Conservation (phyloP, 495 filamentous ascomycete genomes). For the Talaromyces trachyspermus region DNA sequence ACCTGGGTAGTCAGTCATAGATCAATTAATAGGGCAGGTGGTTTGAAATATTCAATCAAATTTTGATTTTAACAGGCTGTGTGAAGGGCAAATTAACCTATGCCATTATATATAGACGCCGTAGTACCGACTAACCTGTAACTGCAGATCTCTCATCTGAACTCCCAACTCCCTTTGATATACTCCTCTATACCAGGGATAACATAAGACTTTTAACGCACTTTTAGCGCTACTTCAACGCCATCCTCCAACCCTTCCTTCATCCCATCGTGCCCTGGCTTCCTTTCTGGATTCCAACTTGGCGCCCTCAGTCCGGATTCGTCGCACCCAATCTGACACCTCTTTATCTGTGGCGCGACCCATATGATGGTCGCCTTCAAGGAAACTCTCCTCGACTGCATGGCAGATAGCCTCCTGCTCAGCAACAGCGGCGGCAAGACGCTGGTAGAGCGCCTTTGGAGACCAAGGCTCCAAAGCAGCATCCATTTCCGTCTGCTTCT, state of each 20-base stretch:
- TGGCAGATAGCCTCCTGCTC: conserved; percentile 79
- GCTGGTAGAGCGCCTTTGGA: conserved; percentile 74
- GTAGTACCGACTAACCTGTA: no score
- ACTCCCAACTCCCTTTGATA: neutral
- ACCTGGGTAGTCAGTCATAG: no score
- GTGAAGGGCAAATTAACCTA: no score
- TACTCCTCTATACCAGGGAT: neutral
- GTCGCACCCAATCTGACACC: conserved; percentile 70
- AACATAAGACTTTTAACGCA: no score
- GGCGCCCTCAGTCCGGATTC: conserved; percentile 70
- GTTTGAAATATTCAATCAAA: no score
- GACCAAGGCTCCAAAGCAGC: conserved; percentile 74
- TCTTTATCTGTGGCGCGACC: conserved; percentile 65
- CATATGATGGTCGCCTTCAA: conserved; percentile 51
- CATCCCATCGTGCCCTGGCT: conserved; percentile 87
- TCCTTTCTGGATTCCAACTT: conserved; percentile 68
- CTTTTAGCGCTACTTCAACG: conserved; percentile 51
- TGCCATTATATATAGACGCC: no score
- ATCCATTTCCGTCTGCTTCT: conserved; percentile 85
- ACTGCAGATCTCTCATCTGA: no score
- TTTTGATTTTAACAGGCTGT: no score
- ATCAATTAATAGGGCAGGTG: no score
- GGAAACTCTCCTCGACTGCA: conserved; percentile 83
- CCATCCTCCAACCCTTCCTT: conserved; percentile 90
- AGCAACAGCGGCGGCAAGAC: conserved; percentile 60